A percentile compares a stretch with the other conserved stretches of the same genome.
These are phyloP conservation scores for Melampsora larici-populina DNA, from an alignment of 1,284 basidiomycete genomes.

Conservation along the genomic window DNA sequence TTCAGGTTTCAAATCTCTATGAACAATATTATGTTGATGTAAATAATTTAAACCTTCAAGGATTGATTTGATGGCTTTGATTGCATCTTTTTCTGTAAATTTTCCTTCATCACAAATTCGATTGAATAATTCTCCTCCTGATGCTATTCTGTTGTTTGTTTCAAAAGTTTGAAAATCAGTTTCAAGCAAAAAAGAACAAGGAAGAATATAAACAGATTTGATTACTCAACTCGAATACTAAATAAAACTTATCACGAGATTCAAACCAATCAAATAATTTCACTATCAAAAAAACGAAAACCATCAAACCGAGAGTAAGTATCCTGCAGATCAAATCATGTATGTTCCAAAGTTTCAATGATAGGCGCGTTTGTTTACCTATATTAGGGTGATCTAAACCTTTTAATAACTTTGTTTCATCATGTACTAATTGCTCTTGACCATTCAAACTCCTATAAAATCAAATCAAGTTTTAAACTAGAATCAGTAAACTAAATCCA, in stretches of 20 bases:
- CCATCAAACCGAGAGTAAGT: constrained; percentile 47
- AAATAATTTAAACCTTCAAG: constrained; percentile 48
- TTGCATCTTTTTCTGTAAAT: constrained; percentile 75
- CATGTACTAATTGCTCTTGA: constrained; percentile 73
- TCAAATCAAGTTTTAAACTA: constrained; percentile 51
- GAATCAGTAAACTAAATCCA: too few species aligned
- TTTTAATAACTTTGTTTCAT: constrained; percentile 84
- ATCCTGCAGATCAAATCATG: too few species aligned
- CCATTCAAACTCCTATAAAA: constrained; percentile 74
- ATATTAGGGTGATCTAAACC: constrained; percentile 84
- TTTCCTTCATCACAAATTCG: constrained; percentile 75
- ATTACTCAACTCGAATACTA: constrained; percentile 32
- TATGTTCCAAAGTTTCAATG: too few species aligned
- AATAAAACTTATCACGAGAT: constrained; percentile 65
- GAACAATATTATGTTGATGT: constrained; percentile 72
- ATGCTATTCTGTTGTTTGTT: constrained; percentile 16
- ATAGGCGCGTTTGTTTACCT: constrained; percentile 55
- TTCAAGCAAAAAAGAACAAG: too few species aligned
- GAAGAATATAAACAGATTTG: neutral
- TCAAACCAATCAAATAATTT: constrained; percentile 93
- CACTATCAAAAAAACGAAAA: constrained; percentile 59
- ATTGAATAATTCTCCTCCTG: constrained; percentile 61
- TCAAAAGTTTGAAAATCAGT: neutral
- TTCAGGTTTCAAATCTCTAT: constrained; percentile 88
- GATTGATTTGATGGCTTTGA: constrained; percentile 32